A percentile compares a stretch with the other conserved stretches of the same genome.
Conservation (phyloP, 192 early-diverging fungal species). For the Umbelopsis sp. region DNA sequence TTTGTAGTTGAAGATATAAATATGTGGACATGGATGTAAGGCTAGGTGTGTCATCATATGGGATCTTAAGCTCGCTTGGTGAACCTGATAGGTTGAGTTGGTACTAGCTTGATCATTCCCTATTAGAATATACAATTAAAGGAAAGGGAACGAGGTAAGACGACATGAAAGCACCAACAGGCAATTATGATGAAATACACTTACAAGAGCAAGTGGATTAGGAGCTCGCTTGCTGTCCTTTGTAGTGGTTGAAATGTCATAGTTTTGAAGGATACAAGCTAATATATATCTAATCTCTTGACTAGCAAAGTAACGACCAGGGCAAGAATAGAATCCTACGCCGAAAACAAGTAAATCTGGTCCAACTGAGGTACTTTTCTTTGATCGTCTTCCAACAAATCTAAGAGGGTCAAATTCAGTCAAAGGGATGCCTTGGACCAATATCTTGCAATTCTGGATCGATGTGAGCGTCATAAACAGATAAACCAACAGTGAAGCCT, state of each 20-base stretch:
- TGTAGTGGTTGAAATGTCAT: background rate
- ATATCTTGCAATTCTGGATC: background rate
- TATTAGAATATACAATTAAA: background rate
- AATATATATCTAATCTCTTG: conserved; percentile 29
- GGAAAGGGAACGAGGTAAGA: background rate
- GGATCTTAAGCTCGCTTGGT: background rate
- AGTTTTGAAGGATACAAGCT: background rate
- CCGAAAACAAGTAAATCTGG: conserved; percentile 27
- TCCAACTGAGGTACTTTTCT: conserved; percentile 10
- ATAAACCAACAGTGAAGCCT: background rate
- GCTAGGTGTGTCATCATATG: no score
- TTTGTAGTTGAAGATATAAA: no score
- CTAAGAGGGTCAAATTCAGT: conserved; percentile 23
- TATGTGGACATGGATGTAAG: no score
- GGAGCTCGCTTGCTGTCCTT: background rate
- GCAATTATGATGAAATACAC: background rate
- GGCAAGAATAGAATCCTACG: conserved; percentile 34
- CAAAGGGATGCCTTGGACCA: background rate
- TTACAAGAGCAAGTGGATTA: background rate
- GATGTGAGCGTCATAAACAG: conserved; percentile 6
- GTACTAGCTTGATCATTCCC: background rate
- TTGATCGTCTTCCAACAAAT: conserved; percentile 15
- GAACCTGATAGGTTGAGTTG: background rate
- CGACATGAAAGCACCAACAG: no score
- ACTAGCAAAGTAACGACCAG: conserved; percentile 33